Conservation (phyloP, 1,284 basidiomycete species). For the Pseudozyma sp. region DNA sequence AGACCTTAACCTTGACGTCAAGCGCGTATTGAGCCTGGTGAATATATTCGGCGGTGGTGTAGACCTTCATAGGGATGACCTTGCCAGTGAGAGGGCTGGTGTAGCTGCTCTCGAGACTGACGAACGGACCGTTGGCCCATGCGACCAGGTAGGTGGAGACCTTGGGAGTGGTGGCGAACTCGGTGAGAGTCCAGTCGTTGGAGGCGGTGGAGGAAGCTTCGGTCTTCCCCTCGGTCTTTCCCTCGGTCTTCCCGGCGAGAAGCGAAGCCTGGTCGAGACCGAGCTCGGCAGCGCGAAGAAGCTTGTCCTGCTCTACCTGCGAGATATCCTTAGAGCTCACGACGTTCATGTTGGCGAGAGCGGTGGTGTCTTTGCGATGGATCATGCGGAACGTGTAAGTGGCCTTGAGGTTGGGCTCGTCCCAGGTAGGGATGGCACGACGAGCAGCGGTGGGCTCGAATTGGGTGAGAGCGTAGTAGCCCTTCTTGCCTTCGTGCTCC, state of each 20-base stretch:
- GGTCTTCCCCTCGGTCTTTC: constrained; percentile 55
- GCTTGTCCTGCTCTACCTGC: constrained; percentile 54
- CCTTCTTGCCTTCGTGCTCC: constrained; percentile 70
- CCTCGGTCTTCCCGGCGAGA: constrained; percentile 66
- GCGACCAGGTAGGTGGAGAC: constrained; percentile 94
- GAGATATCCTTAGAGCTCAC: constrained; percentile 49
- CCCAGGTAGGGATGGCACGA: constrained; percentile 76
- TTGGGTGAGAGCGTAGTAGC: constrained; percentile 64
- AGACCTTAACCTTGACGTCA: constrained; percentile 85
- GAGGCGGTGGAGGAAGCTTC: constrained; percentile 33
- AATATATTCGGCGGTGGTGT: constrained; percentile 84
- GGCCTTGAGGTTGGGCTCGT: constrained; percentile 91
- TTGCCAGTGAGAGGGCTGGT: constrained; percentile 84
- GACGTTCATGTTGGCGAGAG: constrained; percentile 82
- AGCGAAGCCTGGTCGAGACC: constrained; percentile 76
- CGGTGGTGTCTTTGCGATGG: constrained; percentile 77
- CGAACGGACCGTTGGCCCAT: constrained; percentile 87
- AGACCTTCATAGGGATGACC: constrained; percentile 84
- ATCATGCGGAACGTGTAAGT: constrained; percentile 86
- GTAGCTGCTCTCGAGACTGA: constrained; percentile 80
- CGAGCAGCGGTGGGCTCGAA: constrained; percentile 86
- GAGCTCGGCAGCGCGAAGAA: constrained; percentile 73
- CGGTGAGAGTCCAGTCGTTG: constrained; percentile 68
- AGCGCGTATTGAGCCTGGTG: constrained; percentile 81
- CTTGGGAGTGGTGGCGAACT: constrained; percentile 69